phyloP scores from a whole-genome alignment of 2,329 filamentous ascomycete species.

The Chrysosporium keratinophilum region DNA sequence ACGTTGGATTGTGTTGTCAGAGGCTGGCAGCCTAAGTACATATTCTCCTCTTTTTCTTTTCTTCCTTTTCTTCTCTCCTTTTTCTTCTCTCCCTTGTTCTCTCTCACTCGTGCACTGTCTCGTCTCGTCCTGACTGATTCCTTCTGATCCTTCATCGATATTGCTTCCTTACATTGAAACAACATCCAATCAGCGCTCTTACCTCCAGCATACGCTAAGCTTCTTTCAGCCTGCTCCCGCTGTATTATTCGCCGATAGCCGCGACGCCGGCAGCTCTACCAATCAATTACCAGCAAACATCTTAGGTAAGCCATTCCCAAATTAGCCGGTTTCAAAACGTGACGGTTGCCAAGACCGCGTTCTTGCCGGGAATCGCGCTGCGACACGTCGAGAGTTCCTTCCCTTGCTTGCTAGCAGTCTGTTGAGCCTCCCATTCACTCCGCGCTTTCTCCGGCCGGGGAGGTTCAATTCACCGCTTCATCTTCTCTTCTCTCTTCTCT shows the following conservation, averaged over 20 bases:
- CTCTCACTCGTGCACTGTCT: background rate
- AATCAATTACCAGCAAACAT: background rate
- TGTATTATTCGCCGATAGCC: too few relatives aligned
- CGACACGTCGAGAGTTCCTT: constrained; percentile 1
- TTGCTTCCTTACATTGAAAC: too few relatives aligned
- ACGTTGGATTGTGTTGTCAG: background rate
- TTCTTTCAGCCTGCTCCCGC: too few relatives aligned
- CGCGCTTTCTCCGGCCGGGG: background rate
- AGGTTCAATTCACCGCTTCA: background rate
- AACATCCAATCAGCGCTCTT: too few relatives aligned
- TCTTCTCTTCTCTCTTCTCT: background rate
- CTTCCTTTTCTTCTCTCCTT: background rate
- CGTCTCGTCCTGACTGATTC: too few relatives aligned
- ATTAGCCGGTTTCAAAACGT: background rate
- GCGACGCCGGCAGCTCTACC: too few relatives aligned
- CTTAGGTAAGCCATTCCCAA: background rate
- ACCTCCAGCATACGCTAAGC: too few relatives aligned
- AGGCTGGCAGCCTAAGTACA: background rate
- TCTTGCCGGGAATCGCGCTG: too few relatives aligned
- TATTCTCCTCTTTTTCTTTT: background rate
- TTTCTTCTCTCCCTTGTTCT: background rate
- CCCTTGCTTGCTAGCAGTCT: background rate
- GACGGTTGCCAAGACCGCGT: background rate
- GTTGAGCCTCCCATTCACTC: background rate
- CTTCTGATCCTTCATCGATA: too few relatives aligned